These are phyloP conservation scores for Alternaria brassicae DNA, from an alignment of 2,329 filamentous ascomycete genomes.

Conservation along the genomic window DNA sequence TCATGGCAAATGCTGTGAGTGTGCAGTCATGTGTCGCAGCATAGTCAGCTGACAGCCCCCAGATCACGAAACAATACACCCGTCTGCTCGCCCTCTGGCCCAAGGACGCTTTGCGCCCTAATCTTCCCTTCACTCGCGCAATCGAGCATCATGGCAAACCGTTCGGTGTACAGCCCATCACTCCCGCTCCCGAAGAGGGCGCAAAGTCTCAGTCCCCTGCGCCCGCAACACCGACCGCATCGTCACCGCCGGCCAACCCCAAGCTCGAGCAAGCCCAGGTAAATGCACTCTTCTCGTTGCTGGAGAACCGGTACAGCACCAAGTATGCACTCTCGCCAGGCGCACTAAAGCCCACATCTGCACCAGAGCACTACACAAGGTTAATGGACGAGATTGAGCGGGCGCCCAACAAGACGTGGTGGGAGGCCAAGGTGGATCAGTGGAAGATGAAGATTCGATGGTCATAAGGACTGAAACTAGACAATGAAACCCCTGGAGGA, in stretches of 20 bases:
- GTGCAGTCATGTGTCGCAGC: background rate
- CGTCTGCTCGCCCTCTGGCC: constrained; percentile 60
- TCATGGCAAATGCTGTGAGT: constrained; percentile 30
- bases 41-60: constrained; percentile 1
- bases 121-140: constrained; percentile 54
- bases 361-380: constrained; percentile 46
- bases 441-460: constrained; percentile 51
- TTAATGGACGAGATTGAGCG: constrained; percentile 48
- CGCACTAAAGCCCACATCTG: constrained; percentile 43
- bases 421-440: constrained; percentile 43
- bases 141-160: constrained; percentile 52
- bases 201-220: constrained; percentile 16
- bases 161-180: constrained; percentile 38
- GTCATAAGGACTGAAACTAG: constrained; percentile 22
- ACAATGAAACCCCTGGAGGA: background rate
- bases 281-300: constrained; percentile 66
- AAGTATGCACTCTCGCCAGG: constrained; percentile 39
- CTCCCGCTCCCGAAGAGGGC: constrained; percentile 20
- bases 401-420: constrained; percentile 47
- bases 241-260: constrained; percentile 23
- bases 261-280: constrained; percentile 55
- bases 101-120: constrained; percentile 58
- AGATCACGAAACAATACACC: constrained; percentile 57
- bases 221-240: constrained; percentile 12
- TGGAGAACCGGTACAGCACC: constrained; percentile 65